Base-by-base conservation (phyloP, 2,329 filamentous ascomycete genomes). In the Didymella segeticola region DNA sequence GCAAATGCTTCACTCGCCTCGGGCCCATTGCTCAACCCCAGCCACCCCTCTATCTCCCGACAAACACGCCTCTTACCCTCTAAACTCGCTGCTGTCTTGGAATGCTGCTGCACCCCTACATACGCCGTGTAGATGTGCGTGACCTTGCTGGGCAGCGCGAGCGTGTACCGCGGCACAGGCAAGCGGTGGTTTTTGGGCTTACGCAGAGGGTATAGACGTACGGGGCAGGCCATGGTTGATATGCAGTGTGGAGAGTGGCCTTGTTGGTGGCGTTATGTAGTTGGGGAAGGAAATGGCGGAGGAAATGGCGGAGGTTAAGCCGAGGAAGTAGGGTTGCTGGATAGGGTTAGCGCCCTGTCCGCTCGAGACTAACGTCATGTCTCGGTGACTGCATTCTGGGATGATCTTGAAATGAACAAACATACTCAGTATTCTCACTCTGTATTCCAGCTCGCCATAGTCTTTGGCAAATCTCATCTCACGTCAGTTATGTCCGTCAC, bases 111-210 rank as follows among this genome's bases (percentile, higher is more conserved):
- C 10, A 68, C 56, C 8, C 72, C 73, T 8, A 75, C 49, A 39
- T 75, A 75, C 2, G 68, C 48, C 10, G 69, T 74, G 45, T 66
- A 66, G 7, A 73, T 54, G 14, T 66, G 58, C 1, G 50, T 62
- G 8, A 68, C 45, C 17, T 43, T 30, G 1, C 58, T 38, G 6
- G 70, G 67, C 2, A 74, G 48, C 15, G 57, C 52, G 6, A 74
- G 50, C 4, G 57, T 67, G 62, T 66, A 76, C 47, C 73, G 55
- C 8, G 71, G 70, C 9, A 75, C 63, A 2, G 72, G 73, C 3
- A 67, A 58, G 15, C 65, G 67, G 43, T 75, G 68, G 34, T 69
- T 68, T 27, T 47, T 53, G 4, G 72, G 73, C 42, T 66, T 64
- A 36, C 68, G 69, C 1, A 75, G 56, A 7, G 72, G 70, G 47